A percentile compares a stretch with the other conserved stretches of the same genome.
Conservation (phyloP, 129 eudicot species). For the Helianthus annuus region DNA sequence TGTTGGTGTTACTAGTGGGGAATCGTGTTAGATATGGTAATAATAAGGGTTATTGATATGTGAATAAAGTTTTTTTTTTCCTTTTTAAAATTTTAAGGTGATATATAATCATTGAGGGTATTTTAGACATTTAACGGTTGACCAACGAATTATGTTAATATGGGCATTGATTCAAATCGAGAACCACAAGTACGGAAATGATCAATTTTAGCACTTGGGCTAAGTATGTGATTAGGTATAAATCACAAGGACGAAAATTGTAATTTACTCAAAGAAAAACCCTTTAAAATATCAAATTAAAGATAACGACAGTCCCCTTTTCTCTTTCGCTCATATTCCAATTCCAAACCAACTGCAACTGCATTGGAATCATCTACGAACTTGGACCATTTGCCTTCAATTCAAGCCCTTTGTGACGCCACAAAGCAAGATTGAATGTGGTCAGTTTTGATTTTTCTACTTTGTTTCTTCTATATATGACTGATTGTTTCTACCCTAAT, state of each 20-base stretch:
- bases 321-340: conserved; percentile 13
- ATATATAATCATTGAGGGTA: too few relatives aligned
- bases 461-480: not conserved
- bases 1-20: conserved; percentile 37
- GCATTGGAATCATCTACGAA: conserved; percentile 22
- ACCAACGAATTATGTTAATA: too few relatives aligned
- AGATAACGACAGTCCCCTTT: conserved; percentile 23
- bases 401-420: not conserved
- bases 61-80: too few relatives aligned
- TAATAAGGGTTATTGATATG: too few relatives aligned
- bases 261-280: not conserved
- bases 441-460: conserved; percentile 31
- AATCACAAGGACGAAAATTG: too few relatives aligned
- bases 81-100: too few relatives aligned
- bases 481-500: not conserved
- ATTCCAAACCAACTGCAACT: conserved; percentile 20
- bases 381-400: not conserved
- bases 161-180: too few relatives aligned
- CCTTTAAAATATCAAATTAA: conserved; percentile 10
- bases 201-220: too few relatives aligned
- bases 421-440: conserved; percentile 55
- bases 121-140: too few relatives aligned
- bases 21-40: not conserved
- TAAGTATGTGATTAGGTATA: too few relatives aligned
- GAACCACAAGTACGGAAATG: too few relatives aligned